Percentiles rank a stretch among this genome's conserved stretches.
Evolutionary conservation across 2,329 filamentous ascomycete species (phyloP).

Genomic region (Blastomyces gilchristii): DNA sequence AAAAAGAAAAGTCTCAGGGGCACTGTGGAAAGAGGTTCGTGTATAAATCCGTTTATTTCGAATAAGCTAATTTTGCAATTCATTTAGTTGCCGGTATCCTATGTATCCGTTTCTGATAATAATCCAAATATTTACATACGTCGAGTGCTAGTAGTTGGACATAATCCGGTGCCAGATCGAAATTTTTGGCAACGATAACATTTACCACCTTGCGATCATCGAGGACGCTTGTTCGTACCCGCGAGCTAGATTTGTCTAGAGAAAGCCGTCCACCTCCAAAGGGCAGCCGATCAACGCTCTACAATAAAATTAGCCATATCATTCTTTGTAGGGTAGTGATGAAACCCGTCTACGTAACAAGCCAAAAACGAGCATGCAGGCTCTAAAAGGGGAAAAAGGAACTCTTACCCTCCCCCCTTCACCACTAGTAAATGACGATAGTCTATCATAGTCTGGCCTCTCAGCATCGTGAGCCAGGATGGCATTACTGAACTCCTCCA

Average conservation of each 20-base stretch:
- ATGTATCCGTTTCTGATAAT: background rate
- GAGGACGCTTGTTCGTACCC: slow-evolving; percentile 26
- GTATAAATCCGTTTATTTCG: slow-evolving; percentile 69
- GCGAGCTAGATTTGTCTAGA: slow-evolving; percentile 18
- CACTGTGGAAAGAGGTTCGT: slow-evolving; percentile 59
- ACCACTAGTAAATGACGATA: slow-evolving; percentile 15
- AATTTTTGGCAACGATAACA: slow-evolving; percentile 68
- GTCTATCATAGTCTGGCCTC: slow-evolving; percentile 13
- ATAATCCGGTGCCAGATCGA: slow-evolving; percentile 60
- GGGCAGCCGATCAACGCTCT: slow-evolving; percentile 15
- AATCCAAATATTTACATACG: slow-evolving; percentile 24
- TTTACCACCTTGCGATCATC: slow-evolving; percentile 59
- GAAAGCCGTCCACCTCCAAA: slow-evolving; percentile 15
- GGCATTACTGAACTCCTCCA: slow-evolving; percentile 68
- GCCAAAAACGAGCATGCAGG: background rate
- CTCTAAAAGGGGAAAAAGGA: background rate
- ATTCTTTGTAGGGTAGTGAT: background rate
- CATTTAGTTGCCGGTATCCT: slow-evolving; percentile 10
- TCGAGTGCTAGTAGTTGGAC: slow-evolving; percentile 73
- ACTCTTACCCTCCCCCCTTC: slow-evolving; percentile 19
- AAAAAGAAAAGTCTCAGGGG: slow-evolving; percentile 70
- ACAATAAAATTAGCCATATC: background rate
- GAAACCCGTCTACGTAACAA: background rate
- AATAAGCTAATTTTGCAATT: slow-evolving; percentile 54
- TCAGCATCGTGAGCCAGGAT: slow-evolving; percentile 45